Base-by-base conservation (phyloP, 2,329 filamentous ascomycete genomes). In the Ophiocordyceps camponoti-rufipedis region DNA sequence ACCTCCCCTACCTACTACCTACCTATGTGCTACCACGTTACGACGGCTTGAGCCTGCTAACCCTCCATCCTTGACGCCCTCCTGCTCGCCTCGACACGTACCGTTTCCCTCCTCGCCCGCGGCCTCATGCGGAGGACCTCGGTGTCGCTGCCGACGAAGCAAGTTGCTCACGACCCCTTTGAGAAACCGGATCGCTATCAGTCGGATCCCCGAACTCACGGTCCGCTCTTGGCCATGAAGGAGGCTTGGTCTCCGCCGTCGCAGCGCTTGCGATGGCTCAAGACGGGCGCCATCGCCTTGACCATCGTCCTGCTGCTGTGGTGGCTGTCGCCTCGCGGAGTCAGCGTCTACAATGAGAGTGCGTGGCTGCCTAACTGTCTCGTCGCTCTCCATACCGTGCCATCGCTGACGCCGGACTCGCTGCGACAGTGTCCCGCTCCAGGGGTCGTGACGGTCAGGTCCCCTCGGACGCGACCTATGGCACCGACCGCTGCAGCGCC, bases 401-500 rank as follows among this genome's bases (percentile, higher is more conserved):
- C 40, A 16, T 13, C 4, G 13, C 43, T 43, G 33, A 47, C 33
- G 23, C 5, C 23, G 23, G 23, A 23, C 23, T 23, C 23, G 23
- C 23, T 23, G 23, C 23, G 23, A 23, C 28, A 58, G 55, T 53
- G 29, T 58, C 47, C 57, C 56, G 51, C 32, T 28, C 45, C 42
- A 45, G 40, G 31, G 48, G 43, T 43, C 53, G 51, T 47, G 51
- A 65, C 49, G 75, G 74, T 50, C 75, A 80, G 56, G 58, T 60
- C 2, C 69, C 74, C 32, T 62, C 70, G 44, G 77, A 85, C 55
- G 68, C 72, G 28, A 75, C 78, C 9, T 73, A 79, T 56, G 75
- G 75, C 53, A 80, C 83, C 51, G 71, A 75, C 41, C 82, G 77
- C 66, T 98, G 91, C 72, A 78, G 79, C 48, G 85, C 80, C 59